Base-by-base conservation (phyloP, 805 yeast species). In the Zygosaccharomyces lentus region DNA sequence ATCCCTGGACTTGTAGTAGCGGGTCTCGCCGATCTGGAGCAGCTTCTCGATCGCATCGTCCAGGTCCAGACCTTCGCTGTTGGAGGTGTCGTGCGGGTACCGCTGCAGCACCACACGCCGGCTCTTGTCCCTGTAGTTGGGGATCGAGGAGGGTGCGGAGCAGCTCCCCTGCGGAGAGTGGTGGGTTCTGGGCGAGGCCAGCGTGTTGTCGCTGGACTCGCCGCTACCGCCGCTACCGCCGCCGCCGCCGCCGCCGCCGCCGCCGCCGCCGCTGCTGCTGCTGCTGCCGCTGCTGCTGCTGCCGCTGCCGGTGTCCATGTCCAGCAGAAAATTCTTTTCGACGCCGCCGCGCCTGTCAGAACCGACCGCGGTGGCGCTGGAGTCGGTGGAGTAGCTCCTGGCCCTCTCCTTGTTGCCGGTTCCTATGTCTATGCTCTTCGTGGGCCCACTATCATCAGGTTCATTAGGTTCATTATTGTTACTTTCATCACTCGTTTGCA, bases 41-140 rank as follows among this genome's bases (percentile, higher is more conserved):
- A 85, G 66, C 48, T 75, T 77, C 38, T 79, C 82, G 52, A 85
- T 83, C 24, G 82, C 74, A 5, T 75, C 67, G 62, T 85, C 90
- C 21, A 85, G 58, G 58, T 83, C 78, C 34, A 79, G 37, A 23
- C 61, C 60, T 37, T 51, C 68, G 12, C 46, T 54, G 4, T 61
- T 56, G 16, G 47, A 38, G 5, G 57, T 34, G 47, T 64, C 68
- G 42, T 60, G 61, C 13, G 65, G 57, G 35, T 62, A 52, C 37
- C 65, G 52, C 27, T 58, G 60, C 43, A 64, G 43, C 42, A 63
- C 57, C 10, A 63, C 48, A 4, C 55, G 45, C 29, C 47, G 51
- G 10, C 45, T 27, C n/a, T 52, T 26, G 10, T 44, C 37, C 21
- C 57, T 52, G 15, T 43, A 36, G 36, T 53, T 55, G 3, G 57